Evolutionary conservation across 345 rosid species (phyloP).

Genomic region (Ceriops zippeliana): DNA sequence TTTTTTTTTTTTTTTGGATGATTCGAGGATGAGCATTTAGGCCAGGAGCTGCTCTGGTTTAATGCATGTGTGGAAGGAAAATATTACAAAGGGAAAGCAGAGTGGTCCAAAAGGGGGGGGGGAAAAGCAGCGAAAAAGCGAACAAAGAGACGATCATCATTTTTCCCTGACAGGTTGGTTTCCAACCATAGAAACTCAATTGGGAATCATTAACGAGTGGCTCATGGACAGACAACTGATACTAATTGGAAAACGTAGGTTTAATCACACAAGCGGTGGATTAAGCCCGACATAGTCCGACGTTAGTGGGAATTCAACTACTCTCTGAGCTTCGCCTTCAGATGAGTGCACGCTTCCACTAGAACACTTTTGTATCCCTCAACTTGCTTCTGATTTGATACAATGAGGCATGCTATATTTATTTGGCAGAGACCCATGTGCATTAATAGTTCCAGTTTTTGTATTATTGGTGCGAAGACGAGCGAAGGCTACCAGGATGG

Average conservation of each 20-base stretch:
- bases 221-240: too few relatives aligned
- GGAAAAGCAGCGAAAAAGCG: too few relatives aligned
- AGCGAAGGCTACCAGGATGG: too few relatives aligned
- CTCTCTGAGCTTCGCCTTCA: not conserved
- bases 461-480: too few relatives aligned
- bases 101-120: too few relatives aligned
- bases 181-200: not conserved
- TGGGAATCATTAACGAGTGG: not conserved
- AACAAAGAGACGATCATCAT: too few relatives aligned
- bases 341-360: conserved; percentile 4
- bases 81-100: too few relatives aligned
- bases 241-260: not conserved
- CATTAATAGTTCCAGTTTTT: not conserved
- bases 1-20: conserved; percentile 1
- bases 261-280: not conserved
- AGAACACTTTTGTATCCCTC: not conserved
- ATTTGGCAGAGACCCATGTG: not conserved
- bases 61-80: too few relatives aligned
- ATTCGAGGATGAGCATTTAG: conserved; percentile 6
- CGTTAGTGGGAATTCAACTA: conserved; percentile 2
- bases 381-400: conserved; percentile 3
- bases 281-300: not conserved
- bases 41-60: too few relatives aligned
- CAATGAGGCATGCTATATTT: not conserved
- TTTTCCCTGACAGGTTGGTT: too few relatives aligned